Evolutionary conservation across 129 eudicot genomes (phyloP).

Genomic region (Flaveria linearis): DNA sequence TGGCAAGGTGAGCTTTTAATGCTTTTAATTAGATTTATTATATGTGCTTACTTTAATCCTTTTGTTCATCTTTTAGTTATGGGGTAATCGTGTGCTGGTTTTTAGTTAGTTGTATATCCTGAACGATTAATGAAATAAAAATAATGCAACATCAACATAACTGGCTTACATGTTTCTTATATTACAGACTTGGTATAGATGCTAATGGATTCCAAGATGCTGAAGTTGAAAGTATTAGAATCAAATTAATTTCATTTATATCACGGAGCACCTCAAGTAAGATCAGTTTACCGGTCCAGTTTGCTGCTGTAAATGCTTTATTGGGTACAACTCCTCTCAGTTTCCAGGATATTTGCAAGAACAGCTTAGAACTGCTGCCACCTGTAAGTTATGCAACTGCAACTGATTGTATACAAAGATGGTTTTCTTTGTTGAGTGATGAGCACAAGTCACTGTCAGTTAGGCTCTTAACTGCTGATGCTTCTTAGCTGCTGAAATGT

Average conservation of each 20-base stretch:
- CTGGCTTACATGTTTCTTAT: conserved; percentile 6
- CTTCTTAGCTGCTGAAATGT: conserved; percentile 21
- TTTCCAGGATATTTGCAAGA: conserved; percentile 54
- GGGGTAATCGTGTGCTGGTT: not conserved
- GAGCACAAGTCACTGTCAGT: conserved; percentile 51
- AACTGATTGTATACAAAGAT: conserved; percentile 43
- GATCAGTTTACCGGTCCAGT: conserved; percentile 39
- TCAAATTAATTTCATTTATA: conserved; percentile 45
- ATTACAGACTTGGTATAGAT: conserved; percentile 60
- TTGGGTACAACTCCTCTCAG: conserved; percentile 45
- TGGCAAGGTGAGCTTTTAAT: conserved; percentile 57
- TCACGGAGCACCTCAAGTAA: conserved; percentile 28
- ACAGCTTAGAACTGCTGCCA: conserved; percentile 19
- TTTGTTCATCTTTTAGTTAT: no score
- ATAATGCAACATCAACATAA: not conserved
- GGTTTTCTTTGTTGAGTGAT: conserved; percentile 56
- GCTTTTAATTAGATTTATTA: not conserved
- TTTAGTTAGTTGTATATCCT: not conserved
- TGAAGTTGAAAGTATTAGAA: conserved; percentile 51
- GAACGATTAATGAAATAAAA: not conserved
- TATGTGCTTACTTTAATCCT: not conserved
- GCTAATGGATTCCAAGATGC: conserved; percentile 55
- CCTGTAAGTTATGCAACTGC: conserved; percentile 30
- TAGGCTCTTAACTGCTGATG: conserved; percentile 36
- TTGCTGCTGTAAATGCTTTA: conserved; percentile 56